Evolutionary conservation across 345 rosid species (phyloP), one percentile per base, ranked within the genome.

Genomic region (Ceriops tagal): DNA sequence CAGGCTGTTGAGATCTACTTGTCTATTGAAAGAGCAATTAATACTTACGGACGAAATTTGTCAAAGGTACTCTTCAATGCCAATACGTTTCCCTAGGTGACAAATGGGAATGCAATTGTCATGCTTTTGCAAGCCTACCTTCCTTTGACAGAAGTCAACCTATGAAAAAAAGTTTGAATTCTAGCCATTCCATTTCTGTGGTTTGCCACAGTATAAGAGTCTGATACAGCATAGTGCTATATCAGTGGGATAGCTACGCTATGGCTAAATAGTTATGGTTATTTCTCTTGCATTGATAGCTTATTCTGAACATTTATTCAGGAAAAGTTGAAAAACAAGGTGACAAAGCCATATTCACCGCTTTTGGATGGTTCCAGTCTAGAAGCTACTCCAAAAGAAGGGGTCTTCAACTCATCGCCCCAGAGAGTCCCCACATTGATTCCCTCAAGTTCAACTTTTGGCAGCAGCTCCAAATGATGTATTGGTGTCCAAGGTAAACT

Each of bases 311-410:
- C 63, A 73, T 26, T 37, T 67, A 21, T 81, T 34, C 84, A 93
- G 99, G 97, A 85, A 67, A 59, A 83, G 81, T 81, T 67, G 79
- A 89, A 86, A 81, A 81, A 84, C 80, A 87, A 83, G 79, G 96
- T 87, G 68, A 83, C 81, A 63, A 88, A 87, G 75, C 99, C 99
- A 55, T 95, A 95, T 82, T 79, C 96, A 7, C 93, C 98, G 3
- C 63, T 70, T 9, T 58, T 75, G 20, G 80, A 79, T 64, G 71
- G 76, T 37, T 43, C 53, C 43, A 64, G 35, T 20, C 9, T 61
- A 16, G 97, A 91, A 80, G 83, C 72, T 56, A 75, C 69, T 21
- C 69, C 87, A 65, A 86, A 75, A 70, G 93, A 83, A 75, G 87
- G 85, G 73, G 68, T 62, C 72, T 52, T 32, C 66, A 55, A 67